Percentiles rank a stretch among this genome's conserved stretches.
Conservation (phyloP, 768 basidiomycete species). For the Psilocybe subaeruginosa region DNA sequence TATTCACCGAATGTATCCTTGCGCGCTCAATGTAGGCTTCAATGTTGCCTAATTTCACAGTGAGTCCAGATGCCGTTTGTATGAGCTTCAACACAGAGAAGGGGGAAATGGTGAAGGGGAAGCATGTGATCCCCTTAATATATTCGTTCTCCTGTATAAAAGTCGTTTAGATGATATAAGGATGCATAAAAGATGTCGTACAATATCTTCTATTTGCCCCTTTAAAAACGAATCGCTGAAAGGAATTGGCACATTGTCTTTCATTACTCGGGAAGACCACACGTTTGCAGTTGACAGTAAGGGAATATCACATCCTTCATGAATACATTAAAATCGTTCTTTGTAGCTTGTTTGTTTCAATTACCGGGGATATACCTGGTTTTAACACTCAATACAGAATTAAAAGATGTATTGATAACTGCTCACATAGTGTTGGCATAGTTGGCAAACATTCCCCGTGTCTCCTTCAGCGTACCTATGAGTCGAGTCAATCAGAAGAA, state of each 20-base stretch:
- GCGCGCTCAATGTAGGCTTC: background rate
- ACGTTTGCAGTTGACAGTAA: conserved; percentile 2
- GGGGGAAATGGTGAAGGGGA: conserved; percentile 11
- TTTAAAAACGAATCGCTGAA: conserved; percentile 3
- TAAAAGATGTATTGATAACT: background rate
- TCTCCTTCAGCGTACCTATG: background rate
- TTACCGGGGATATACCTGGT: conserved; percentile 8
- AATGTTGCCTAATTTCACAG: background rate
- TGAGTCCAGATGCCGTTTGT: background rate
- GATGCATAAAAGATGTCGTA: background rate
- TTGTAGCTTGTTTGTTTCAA: background rate
- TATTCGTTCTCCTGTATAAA: background rate
- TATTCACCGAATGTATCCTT: background rate
- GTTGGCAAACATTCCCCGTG: background rate
- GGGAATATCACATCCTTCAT: conserved; percentile 3
- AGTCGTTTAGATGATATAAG: background rate
- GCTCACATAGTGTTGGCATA: background rate
- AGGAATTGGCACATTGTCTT: background rate
- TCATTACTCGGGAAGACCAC: background rate
- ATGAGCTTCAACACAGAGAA: conserved; percentile 2
- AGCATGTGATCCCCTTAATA: background rate
- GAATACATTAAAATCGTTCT: background rate
- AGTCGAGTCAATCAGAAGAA: background rate
- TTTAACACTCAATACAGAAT: background rate
- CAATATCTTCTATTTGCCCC: background rate